phyloP scores from a whole-genome alignment of 2,329 filamentous ascomycete genomes.

The Venturiaceae sp. region DNA sequence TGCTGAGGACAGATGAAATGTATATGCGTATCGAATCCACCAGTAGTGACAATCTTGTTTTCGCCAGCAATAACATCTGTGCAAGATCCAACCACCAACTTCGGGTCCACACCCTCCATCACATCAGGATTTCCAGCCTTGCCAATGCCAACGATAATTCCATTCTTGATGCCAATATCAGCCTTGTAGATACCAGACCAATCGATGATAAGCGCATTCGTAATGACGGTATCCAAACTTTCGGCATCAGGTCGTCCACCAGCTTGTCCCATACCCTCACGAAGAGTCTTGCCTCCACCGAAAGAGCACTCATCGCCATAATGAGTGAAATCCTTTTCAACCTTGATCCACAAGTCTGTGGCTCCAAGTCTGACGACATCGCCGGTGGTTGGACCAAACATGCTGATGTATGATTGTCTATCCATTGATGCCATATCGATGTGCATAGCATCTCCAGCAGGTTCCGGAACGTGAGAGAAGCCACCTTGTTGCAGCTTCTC shows the following conservation, averaged over 20 bases:
- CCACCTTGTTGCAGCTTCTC: constrained; percentile 58
- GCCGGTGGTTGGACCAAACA: constrained; percentile 90
- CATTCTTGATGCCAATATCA: constrained; percentile 87
- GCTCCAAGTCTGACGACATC: constrained; percentile 73
- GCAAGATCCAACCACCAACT: constrained; percentile 74
- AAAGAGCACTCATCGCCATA: constrained; percentile 96
- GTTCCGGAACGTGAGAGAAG: constrained; percentile 68
- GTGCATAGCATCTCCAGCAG: constrained; percentile 40
- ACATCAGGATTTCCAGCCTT: constrained; percentile 97
- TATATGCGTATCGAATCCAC: constrained; percentile 82
- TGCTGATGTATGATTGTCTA: constrained; percentile 66
- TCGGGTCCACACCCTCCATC: constrained; percentile 75
- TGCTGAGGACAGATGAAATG: constrained; percentile 96
- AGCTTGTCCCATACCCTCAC: constrained; percentile 94
- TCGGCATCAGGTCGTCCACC: constrained; percentile 63
- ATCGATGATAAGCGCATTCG: constrained; percentile 83
- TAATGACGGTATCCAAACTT: constrained; percentile 74
- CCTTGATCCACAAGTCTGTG: constrained; percentile 82
- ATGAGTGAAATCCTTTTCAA: constrained; percentile 74
- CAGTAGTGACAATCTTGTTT: constrained; percentile 81
- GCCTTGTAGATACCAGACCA: constrained; percentile 93
- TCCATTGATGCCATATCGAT: constrained; percentile 63
- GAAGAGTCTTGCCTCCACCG: constrained; percentile 84
- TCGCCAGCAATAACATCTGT: constrained; percentile 91
- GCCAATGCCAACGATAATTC: constrained; percentile 77